phyloP scores from a whole-genome alignment of 805 yeast genomes.

The Clavispora asparagi region DNA sequence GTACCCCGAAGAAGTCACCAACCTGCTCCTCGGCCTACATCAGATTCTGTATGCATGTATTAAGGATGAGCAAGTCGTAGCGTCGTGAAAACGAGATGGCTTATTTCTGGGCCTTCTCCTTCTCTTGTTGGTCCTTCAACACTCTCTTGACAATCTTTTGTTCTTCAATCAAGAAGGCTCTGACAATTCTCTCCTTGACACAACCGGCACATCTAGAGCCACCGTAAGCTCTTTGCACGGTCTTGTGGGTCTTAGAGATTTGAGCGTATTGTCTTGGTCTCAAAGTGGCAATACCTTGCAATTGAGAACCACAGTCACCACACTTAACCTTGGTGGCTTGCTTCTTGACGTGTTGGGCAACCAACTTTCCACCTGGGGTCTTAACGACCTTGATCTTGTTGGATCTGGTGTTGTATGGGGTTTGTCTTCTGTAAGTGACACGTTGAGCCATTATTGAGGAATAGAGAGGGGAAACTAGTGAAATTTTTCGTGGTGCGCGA shows the following conservation, averaged over 20 bases:
- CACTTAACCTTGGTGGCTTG: constrained; percentile 80
- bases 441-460: constrained; percentile 84
- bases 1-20: neutral
- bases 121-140: constrained; percentile 91
- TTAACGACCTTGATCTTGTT: constrained; percentile 99
- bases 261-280: constrained; percentile 98
- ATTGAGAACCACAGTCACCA: constrained; percentile 81
- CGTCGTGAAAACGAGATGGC: neutral
- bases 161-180: constrained; percentile 99
- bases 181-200: constrained; percentile 98
- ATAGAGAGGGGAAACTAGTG: neutral
- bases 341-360: constrained; percentile 97
- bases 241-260: constrained; percentile 93
- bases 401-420: constrained; percentile 90
- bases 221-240: constrained; percentile 99
- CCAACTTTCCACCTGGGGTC: constrained; percentile 99
- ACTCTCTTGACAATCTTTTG: constrained; percentile 99
- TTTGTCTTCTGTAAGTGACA: constrained; percentile 24
- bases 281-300: constrained; percentile 85
- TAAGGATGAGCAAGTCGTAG: neutral
- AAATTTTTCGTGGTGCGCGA: neutral
- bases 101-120: constrained; percentile 48
- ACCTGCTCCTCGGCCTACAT: constrained; percentile 28
- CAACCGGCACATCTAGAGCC: constrained; percentile 98
- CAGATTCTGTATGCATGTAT: neutral